Evolutionary conservation across 768 basidiomycete genomes (phyloP), one percentile per base, ranked within the genome.

Genomic region (Suillus fuscotomentosus): DNA sequence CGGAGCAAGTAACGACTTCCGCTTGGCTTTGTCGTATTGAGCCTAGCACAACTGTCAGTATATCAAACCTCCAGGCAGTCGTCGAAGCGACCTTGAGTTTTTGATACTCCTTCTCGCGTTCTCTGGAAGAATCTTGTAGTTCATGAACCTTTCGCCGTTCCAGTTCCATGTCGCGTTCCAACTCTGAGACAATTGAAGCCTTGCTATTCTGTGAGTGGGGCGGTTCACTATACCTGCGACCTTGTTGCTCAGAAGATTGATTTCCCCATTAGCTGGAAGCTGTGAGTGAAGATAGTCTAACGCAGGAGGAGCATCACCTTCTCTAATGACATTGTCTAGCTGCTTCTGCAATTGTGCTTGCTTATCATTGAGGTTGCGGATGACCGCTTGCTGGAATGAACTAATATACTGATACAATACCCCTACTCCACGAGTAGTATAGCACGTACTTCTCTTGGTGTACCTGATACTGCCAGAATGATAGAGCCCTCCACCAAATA

Each of bases 391-490:
- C 72, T 95, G 93, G 71, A 92, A 94, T 17, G 92, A 87, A 61
- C 72, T 68, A 53, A 38, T 42, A 42, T 27, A 59, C 24, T 11
- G 57, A 42, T 59, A 20, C 41, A 14, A 59, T 7, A 27, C 24
- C 27, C 24, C 41, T 20, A 20, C 27, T 20, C 57, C 24, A 54
- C 20, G 17, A 27, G 17, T 31, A 42, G 34, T 36, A 36, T 63
- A 7, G 24, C 27, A 69, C 77, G 63, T 63, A 91, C 92, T 85
- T 88, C 79, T 95, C 93, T 76, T 95, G 93, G 67, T 92, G 90
- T 60, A 88, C 84, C 70, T 95, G 93, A 73, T 95, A 95, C 73
- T 93, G 91, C 93, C 93, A 95, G 74, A 95, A 95, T 4, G 92
- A 91, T 63, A 94, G 84, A 5, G 93, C 91, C 24, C 92, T 92